phyloP scores from a whole-genome alignment of 176 grass and related monocot species.

The Oryza nivara region DNA sequence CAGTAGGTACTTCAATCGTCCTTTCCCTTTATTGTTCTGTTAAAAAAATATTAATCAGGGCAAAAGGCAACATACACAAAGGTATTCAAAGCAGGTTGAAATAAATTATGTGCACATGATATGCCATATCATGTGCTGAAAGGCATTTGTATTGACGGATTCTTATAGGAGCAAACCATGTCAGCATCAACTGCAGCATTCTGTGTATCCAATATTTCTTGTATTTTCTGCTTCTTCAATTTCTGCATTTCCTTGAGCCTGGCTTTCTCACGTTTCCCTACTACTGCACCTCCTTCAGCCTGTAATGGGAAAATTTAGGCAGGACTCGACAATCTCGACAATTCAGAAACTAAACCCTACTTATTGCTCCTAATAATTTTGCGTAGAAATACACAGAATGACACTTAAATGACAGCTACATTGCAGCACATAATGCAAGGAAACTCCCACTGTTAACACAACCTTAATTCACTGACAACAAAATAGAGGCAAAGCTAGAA shows the following conservation, averaged over 20 bases:
- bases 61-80: constrained; percentile 12
- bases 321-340: background rate
- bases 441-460: background rate
- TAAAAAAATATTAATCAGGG: constrained; percentile 23
- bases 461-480: constrained; percentile 5
- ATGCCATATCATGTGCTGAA: background rate
- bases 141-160: background rate
- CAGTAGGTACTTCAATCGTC: constrained; percentile 83
- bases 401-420: background rate
- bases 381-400: background rate
- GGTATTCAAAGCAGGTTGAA: background rate
- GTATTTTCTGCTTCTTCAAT: constrained; percentile 78
- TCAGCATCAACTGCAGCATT: constrained; percentile 91
- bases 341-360: background rate
- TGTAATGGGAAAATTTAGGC: constrained; percentile 30
- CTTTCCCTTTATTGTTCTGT: constrained; percentile 92
- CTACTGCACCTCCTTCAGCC: constrained; percentile 46
- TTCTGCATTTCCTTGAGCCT: constrained; percentile 78
- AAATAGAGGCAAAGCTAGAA: background rate
- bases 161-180: constrained; percentile 54
- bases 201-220: constrained; percentile 74
- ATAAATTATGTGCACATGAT: background rate
- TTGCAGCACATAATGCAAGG: background rate
- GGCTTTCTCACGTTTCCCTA: constrained; percentile 76
- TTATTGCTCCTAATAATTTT: background rate